phyloP scores from a whole-genome alignment of 2,329 filamentous ascomycete species.

The Aspergillus hiratsukae region DNA sequence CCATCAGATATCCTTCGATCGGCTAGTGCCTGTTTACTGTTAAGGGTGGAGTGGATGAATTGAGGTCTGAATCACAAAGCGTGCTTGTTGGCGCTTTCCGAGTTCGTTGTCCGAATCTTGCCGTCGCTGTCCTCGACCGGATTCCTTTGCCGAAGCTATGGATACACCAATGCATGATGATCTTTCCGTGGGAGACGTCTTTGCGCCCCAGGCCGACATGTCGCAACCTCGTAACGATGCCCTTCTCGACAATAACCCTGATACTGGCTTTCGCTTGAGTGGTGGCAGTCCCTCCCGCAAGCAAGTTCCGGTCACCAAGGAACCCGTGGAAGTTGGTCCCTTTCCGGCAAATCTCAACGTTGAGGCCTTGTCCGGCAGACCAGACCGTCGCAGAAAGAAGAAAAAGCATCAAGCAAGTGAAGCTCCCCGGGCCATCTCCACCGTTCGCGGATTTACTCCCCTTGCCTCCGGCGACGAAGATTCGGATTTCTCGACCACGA shows the following conservation, averaged over 20 bases:
- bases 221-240: conserved; percentile 21
- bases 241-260: conserved; percentile 17
- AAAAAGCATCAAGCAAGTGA: conserved; percentile 34
- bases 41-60: conserved; percentile 13
- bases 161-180: conserved; percentile 27
- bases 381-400: conserved; percentile 33
- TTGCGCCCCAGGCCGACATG: conserved; percentile 34
- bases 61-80: conserved; percentile 3
- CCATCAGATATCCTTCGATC: conserved; percentile 3
- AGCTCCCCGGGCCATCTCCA: conserved; percentile 33
- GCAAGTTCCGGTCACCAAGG: conserved; percentile 10
- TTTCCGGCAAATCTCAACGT: conserved; percentile 27
- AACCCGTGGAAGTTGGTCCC: conserved; percentile 18
- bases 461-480: conserved; percentile 43
- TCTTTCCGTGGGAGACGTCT: conserved; percentile 37
- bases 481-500: conserved; percentile 40
- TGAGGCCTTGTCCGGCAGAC: conserved; percentile 22
- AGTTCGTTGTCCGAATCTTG: background rate
- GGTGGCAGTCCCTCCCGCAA: conserved; percentile 21
- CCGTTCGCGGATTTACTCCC: conserved; percentile 43
- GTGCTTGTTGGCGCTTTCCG: conserved; percentile 3
- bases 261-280: conserved; percentile 25
- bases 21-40: conserved; percentile 3
- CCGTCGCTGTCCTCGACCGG: conserved; percentile 3
- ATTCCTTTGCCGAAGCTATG: conserved; percentile 11